phyloP scores from a whole-genome alignment of 1,284 basidiomycete species.

The Pseudozyma thailandica region DNA sequence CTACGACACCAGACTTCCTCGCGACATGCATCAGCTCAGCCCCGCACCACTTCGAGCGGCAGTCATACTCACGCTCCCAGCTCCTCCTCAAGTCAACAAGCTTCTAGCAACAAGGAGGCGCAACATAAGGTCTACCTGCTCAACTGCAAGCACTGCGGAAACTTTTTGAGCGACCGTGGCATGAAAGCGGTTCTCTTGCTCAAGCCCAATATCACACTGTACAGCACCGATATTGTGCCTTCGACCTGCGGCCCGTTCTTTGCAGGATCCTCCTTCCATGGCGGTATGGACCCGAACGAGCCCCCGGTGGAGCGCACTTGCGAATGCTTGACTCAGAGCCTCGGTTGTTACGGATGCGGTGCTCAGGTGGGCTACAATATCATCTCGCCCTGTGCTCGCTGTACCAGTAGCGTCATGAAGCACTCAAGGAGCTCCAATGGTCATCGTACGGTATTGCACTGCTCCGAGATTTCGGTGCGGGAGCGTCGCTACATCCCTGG shows the following conservation, averaged over 20 bases:
- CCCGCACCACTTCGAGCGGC: constrained; percentile 12
- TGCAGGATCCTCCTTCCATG: constrained; percentile 66
- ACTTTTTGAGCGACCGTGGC: constrained; percentile 82
- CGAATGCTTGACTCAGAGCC: constrained; percentile 78
- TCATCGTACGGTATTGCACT: constrained; percentile 88
- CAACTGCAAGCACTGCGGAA: constrained; percentile 79
- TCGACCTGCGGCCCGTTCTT: constrained; percentile 74
- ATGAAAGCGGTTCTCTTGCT: constrained; percentile 88
- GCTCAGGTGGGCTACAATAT: constrained; percentile 71
- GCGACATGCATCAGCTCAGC: constrained; percentile 5
- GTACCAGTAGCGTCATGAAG: constrained; percentile 68
- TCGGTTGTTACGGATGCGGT: constrained; percentile 85
- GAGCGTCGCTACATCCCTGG: constrained; percentile 78
- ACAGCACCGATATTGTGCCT: constrained; percentile 83
- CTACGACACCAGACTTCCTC: constrained; percentile 13
- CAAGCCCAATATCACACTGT: constrained; percentile 82
- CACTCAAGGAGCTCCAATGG: constrained; percentile 76
- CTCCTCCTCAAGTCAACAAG: constrained; percentile 11
- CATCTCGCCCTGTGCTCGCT: constrained; percentile 53
- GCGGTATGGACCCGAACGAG: constrained; percentile 60
- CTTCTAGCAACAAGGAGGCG: constrained; percentile 27
- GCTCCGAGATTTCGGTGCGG: constrained; percentile 77
- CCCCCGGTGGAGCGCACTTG: constrained; percentile 73
- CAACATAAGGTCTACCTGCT: constrained; percentile 79
- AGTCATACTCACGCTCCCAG: constrained; percentile 8